Evolutionary conservation across 2,329 filamentous ascomycete species (phyloP).

Genomic region (Phaeosphaeriaceae sp.): DNA sequence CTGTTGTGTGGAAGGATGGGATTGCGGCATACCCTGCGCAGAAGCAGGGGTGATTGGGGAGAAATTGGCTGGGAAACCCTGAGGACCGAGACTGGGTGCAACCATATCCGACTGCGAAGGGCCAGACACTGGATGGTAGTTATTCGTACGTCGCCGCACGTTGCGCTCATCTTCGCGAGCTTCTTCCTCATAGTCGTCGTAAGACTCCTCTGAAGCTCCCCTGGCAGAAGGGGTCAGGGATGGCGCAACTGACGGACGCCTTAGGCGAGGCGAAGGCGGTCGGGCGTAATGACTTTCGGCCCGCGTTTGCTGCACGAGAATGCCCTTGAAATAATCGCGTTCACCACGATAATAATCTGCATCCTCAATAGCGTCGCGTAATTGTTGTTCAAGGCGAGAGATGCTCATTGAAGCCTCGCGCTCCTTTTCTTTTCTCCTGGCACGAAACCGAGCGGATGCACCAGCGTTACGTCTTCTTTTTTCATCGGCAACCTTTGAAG

Average conservation of each 20-base stretch:
- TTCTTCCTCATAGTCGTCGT: slow-evolving; percentile 42
- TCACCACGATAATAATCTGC: slow-evolving; percentile 76
- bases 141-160: slow-evolving; percentile 46
- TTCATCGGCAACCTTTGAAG: slow-evolving; percentile 81
- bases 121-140: slow-evolving; percentile 40
- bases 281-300: slow-evolving; percentile 54
- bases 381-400: slow-evolving; percentile 70
- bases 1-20: slow-evolving; percentile 9
- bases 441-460: slow-evolving; percentile 81
- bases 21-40: slow-evolving; percentile 15
- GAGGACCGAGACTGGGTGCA: slow-evolving; percentile 23
- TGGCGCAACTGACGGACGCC: slow-evolving; percentile 38
- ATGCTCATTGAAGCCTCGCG: slow-evolving; percentile 73
- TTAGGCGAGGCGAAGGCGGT: slow-evolving; percentile 51
- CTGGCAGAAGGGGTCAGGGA: slow-evolving; percentile 36
- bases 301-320: slow-evolving; percentile 66
- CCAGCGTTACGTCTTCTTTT: slow-evolving; percentile 85
- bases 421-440: slow-evolving; percentile 82
- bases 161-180: slow-evolving; percentile 41
- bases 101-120: slow-evolving; percentile 29
- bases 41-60: slow-evolving; percentile 25
- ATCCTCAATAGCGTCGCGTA: slow-evolving; percentile 71
- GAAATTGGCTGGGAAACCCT: slow-evolving; percentile 29
- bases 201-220: slow-evolving; percentile 41
- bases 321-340: slow-evolving; percentile 66